phyloP scores from a whole-genome alignment of 2,329 filamentous ascomycete species.

The Epichloe gansuensis region DNA sequence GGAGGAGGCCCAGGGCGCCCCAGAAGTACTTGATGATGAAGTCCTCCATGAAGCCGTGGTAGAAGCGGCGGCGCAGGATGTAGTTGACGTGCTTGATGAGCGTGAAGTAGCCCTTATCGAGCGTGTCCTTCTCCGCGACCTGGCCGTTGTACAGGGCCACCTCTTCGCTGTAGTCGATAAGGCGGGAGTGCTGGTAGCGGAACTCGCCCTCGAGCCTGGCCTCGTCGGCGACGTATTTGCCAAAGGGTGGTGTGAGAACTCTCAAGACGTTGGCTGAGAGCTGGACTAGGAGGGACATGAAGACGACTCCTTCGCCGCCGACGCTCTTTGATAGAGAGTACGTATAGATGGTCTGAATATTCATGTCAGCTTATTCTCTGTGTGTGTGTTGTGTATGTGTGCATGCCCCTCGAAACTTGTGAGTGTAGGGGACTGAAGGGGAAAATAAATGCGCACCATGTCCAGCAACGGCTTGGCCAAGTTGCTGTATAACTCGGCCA shows the following conservation, averaged over 20 bases:
- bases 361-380: neutral
- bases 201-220: constrained; percentile 92
- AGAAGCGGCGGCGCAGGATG: constrained; percentile 78
- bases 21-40: constrained; percentile 99
- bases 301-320: constrained; percentile 88
- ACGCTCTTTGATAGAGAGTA: constrained; percentile 87
- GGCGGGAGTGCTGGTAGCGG: constrained; percentile 80
- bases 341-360: constrained; percentile 67
- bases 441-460: constrained; percentile 45
- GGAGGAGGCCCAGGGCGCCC: constrained; percentile 80
- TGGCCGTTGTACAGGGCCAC: constrained; percentile 86
- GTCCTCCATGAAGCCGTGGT: constrained; percentile 99
- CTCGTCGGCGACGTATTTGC: constrained; percentile 95
- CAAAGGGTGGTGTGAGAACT: constrained; percentile 86
- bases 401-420: no score
- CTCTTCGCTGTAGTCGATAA: constrained; percentile 95
- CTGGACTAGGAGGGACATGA: constrained; percentile 90
- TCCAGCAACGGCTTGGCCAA: constrained; percentile 88
- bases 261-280: constrained; percentile 88
- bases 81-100: constrained; percentile 98
- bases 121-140: constrained; percentile 84
- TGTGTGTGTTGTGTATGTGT: no score
- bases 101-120: constrained; percentile 98
- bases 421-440: no score
- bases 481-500: constrained; percentile 93